Conservation (phyloP, 192 early-diverging fungal genomes). For the Coemansia umbellata region DNA sequence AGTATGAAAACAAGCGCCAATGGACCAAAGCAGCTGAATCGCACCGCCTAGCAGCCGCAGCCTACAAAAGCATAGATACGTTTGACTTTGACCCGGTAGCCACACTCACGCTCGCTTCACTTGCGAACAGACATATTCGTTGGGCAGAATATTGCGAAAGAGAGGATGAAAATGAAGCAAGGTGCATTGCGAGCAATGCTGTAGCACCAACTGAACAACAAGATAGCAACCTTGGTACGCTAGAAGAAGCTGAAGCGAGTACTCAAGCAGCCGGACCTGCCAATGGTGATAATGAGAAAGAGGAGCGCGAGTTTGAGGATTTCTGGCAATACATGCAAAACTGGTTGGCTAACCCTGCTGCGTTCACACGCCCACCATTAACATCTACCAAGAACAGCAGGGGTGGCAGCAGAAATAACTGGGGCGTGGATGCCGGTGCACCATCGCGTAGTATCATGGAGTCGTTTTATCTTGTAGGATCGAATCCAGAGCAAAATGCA, state of each 20-base stretch:
- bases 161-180: constrained; percentile 2
- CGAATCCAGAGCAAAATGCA: constrained; percentile 31
- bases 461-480: constrained; percentile 48
- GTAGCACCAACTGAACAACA: not conserved
- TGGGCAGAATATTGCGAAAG: constrained; percentile 45
- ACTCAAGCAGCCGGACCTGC: not conserved
- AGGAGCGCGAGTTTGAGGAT: constrained; percentile 45
- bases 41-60: constrained; percentile 22
- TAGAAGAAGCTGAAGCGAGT: not conserved
- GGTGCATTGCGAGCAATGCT: not conserved
- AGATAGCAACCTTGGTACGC: not conserved
- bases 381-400: not conserved
- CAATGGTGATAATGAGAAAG: constrained; percentile 1
- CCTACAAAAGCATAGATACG: constrained; percentile 12
- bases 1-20: constrained; percentile 12
- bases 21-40: constrained; percentile 26
- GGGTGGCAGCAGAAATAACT: not conserved
- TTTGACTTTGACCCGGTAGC: constrained; percentile 46
- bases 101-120: constrained; percentile 28
- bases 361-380: constrained; percentile 31
- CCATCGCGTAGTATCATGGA: constrained; percentile 35
- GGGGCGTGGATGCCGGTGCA: not conserved
- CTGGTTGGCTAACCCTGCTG: constrained; percentile 45
- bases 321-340: constrained; percentile 53
- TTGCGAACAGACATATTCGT: constrained; percentile 31